phyloP scores from a whole-genome alignment of 257 asterid species.

The Nicotiana tabacum region DNA sequence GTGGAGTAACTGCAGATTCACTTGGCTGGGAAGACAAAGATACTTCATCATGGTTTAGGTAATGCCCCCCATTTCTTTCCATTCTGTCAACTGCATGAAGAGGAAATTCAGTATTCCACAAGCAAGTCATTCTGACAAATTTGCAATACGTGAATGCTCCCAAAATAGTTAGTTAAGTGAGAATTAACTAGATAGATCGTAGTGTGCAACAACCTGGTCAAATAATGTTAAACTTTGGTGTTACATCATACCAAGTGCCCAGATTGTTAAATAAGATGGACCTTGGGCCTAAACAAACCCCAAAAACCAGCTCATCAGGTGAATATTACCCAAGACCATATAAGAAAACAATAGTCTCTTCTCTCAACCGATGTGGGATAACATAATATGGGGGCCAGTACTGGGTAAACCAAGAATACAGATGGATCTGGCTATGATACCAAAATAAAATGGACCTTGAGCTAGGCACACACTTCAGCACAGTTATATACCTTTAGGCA shows the following conservation, averaged over 20 bases:
- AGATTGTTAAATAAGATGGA: background rate
- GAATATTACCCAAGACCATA: background rate
- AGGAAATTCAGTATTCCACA: conserved; percentile 20
- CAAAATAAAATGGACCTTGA: background rate
- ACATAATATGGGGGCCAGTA: background rate
- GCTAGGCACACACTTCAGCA: background rate
- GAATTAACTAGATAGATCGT: background rate
- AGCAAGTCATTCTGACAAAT: conserved; percentile 1
- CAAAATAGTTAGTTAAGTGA: background rate
- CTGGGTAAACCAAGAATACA: background rate
- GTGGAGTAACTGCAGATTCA: conserved; percentile 15
- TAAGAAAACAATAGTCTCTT: background rate
- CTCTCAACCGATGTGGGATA: background rate
- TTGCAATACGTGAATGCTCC: background rate
- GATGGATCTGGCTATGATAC: background rate
- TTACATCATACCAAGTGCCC: background rate
- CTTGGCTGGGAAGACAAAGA: conserved; percentile 26
- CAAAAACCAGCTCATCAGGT: background rate
- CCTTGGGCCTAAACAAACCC: background rate
- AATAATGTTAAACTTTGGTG: background rate
- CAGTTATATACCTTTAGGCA: background rate
- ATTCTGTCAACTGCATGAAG: conserved; percentile 26
- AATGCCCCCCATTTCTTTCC: conserved; percentile 19
- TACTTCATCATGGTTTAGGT: conserved; percentile 17
- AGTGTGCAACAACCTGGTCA: background rate